phyloP scores from a whole-genome alignment of 768 basidiomycete species.

The Amanita polypyramis region DNA sequence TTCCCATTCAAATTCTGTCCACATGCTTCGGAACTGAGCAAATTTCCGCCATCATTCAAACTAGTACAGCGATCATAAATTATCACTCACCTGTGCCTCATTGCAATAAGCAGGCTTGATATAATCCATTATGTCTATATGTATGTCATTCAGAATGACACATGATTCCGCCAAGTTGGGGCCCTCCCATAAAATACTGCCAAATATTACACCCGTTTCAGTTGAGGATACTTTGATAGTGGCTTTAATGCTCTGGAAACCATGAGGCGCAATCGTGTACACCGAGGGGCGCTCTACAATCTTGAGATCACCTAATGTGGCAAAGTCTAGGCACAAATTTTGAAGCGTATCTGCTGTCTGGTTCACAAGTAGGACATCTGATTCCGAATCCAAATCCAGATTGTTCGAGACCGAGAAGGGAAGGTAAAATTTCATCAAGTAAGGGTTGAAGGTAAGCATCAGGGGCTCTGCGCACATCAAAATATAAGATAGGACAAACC shows the following conservation, averaged over 20 bases:
- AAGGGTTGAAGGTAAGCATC: neutral
- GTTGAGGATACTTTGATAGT: constrained; percentile 98
- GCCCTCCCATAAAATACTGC: constrained; percentile 94
- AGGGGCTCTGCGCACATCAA: neutral
- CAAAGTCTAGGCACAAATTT: constrained; percentile 95
- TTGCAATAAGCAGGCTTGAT: constrained; percentile 95
- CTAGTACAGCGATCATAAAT: neutral
- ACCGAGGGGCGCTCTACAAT: constrained; percentile 93
- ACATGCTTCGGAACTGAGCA: constrained; percentile 87
- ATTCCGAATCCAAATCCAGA: neutral
- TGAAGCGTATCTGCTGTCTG: constrained; percentile 91
- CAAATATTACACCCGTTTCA: constrained; percentile 97
- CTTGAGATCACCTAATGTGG: constrained; percentile 93
- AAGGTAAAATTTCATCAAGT: too few species aligned
- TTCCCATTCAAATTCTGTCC: constrained; percentile 99
- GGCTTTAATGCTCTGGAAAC: constrained; percentile 97
- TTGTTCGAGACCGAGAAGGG: neutral
- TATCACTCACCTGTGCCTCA: constrained; percentile 67
- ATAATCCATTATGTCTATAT: constrained; percentile 98
- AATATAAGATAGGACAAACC: constrained; percentile 34
- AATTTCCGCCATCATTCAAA: neutral
- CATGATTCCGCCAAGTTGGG: constrained; percentile 80
- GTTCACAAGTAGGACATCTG: constrained; percentile 94
- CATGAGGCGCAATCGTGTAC: constrained; percentile 89
- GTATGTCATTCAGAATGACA: constrained; percentile 94